Percentiles rank a stretch among this genome's conserved stretches.
These are phyloP conservation scores for Diaporthe sp. DNA, from an alignment of 2,329 filamentous ascomycete species.

Conservation along the genomic window DNA sequence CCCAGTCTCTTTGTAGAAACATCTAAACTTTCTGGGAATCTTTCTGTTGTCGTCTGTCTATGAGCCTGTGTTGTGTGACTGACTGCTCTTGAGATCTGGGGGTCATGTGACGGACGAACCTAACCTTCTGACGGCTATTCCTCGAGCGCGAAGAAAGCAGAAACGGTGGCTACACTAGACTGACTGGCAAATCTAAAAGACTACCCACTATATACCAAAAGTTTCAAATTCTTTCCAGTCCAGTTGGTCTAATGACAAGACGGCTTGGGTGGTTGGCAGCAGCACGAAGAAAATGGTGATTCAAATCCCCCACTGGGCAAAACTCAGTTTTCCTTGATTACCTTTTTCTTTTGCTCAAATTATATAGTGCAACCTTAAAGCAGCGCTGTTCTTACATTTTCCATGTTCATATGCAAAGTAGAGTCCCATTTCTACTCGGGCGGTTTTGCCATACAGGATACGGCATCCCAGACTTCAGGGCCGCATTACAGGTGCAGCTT, in stretches of 20 bases:
- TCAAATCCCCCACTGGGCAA: neutral
- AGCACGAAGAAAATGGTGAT: conserved; percentile 1
- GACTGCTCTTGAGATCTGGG: neutral
- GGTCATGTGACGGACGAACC: neutral
- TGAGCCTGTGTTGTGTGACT: neutral
- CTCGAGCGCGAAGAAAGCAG: neutral
- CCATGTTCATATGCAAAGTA: neutral
- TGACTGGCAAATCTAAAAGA: neutral
- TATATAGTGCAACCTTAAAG: too few species aligned
- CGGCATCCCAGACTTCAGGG: neutral
- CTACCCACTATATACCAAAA: neutral
- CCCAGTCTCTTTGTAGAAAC: neutral
- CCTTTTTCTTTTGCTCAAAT: too few species aligned
- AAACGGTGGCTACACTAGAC: too few species aligned
- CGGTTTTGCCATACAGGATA: neutral
- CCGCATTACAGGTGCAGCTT: too few species aligned
- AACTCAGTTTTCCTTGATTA: neutral
- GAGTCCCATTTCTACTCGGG: neutral
- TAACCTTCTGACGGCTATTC: too few species aligned
- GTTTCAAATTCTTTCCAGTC: neutral
- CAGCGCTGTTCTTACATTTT: neutral
- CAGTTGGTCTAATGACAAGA: neutral
- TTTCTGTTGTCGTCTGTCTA: neutral
- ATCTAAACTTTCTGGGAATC: neutral
- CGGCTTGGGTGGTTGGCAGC: neutral